Base-by-base conservation (phyloP, 2,329 filamentous ascomycete genomes). In the Aureobasidium uvarum region DNA sequence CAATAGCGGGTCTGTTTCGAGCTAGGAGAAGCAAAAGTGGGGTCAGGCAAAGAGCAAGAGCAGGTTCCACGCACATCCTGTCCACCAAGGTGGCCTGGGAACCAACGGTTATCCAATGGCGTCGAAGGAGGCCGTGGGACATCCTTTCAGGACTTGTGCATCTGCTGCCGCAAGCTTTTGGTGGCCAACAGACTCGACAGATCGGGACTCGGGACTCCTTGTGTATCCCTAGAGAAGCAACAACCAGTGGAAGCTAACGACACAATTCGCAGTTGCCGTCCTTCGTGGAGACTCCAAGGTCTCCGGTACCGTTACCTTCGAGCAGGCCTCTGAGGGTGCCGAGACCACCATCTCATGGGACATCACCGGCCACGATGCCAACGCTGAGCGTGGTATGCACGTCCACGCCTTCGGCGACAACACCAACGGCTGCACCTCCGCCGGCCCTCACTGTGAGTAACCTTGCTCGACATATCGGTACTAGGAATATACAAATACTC, bases 401-500 rank as follows among this genome's bases (percentile, higher is more conserved):
- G 89, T 99, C 77, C 95, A 99, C 85, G 91, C 95, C 80, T 99
- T 96, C 77, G 95, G 95, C 79, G 95, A 98, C 86, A 98, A 98
- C 87, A 98, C 95, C 85, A 99, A 99, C 83, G 95, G 95, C 80
- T 99, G 95, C 90, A 98, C 94, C 71, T 96, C 91, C 72, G 95
- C 95, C 72, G 95, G 95, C 64, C 94, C 95, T 81, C 95, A 99
- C 85, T 99, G 92, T 96, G 84, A 78, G 91, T 82, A 16, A 66
- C 36, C 45, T 51, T 23, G 11, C 23, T 64, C 28, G 31, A 31
- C 5, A 20, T 13, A 23, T 10, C 20, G 23, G 23, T 20, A 20
- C n/a, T 25, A 52, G 38, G 31, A 33, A 55, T 20, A 52, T 23
- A 11, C n/a, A 48, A 14, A 18, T n/a, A n/a, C 63, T 67, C 54